Percentiles rank a stretch among this genome's conserved stretches.
Conservation (phyloP, 306 rosid species). For the Biancaea sappan region DNA sequence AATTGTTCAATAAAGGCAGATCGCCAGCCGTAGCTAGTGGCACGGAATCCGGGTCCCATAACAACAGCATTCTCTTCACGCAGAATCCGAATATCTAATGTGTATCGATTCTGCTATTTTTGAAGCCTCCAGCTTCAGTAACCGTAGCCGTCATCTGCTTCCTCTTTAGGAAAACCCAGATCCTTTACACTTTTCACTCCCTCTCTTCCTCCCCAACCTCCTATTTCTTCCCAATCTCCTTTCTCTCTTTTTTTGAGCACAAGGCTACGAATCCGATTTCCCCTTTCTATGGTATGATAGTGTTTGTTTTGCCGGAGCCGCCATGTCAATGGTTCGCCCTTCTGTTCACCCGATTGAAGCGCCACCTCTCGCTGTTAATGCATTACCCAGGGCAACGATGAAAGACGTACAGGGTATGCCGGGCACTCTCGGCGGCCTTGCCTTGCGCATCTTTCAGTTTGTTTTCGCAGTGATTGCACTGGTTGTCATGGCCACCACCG, state of each 20-base stretch:
- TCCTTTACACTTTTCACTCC: background rate
- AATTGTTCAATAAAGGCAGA: no score
- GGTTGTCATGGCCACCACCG: constrained; percentile 46
- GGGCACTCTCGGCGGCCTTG: constrained; percentile 40
- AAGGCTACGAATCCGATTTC: background rate
- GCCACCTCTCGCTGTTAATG: constrained; percentile 22
- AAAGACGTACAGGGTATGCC: constrained; percentile 45
- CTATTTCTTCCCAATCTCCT: no score
- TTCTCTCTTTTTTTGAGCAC: background rate
- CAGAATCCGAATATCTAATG: no score
- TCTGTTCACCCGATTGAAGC: constrained; percentile 43
- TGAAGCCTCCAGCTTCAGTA: background rate
- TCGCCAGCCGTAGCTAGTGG: no score
- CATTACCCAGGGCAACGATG: constrained; percentile 45
- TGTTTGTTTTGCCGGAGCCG: background rate
- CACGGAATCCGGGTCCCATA: no score
- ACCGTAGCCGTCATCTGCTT: background rate
- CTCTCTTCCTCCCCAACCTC: no score
- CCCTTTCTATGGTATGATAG: background rate
- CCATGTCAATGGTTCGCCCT: constrained; percentile 40
- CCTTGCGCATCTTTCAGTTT: constrained; percentile 45
- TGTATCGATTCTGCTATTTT: no score
- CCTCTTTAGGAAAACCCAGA: background rate
- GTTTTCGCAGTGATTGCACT: constrained; percentile 38
- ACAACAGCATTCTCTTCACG: no score